phyloP scores from a whole-genome alignment of 345 rosid species.

The Psidium guajava region DNA sequence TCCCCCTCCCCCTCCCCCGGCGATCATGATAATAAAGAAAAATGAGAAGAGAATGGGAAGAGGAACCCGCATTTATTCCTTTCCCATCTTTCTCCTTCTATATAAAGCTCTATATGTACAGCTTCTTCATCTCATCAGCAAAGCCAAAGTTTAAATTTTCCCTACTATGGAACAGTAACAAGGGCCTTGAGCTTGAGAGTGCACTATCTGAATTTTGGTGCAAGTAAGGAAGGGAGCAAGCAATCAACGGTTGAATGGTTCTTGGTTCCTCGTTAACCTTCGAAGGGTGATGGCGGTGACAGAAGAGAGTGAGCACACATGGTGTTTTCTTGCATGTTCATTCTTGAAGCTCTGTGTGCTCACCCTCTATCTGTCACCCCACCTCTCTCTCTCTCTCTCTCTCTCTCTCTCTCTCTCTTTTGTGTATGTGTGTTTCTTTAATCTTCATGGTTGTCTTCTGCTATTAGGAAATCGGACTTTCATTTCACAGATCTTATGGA shows the following conservation, averaged over 20 bases:
- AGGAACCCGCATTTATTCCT: not conserved
- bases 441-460: not conserved
- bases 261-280: not conserved
- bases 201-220: not conserved
- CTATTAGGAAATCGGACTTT: not conserved
- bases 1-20: not conserved
- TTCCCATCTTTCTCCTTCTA: not conserved
- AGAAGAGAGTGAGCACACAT: too few relatives aligned
- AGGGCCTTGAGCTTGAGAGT: not conserved
- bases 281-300: slow-evolving; percentile 12
- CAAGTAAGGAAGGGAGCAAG: not conserved
- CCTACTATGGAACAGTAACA: not conserved
- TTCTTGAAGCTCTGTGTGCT: too few relatives aligned
- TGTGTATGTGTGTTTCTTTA: not conserved
- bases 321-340: too few relatives aligned
- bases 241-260: not conserved
- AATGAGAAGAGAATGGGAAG: not conserved
- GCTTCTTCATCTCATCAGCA: not conserved
- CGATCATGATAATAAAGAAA: not conserved
- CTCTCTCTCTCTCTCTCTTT: too few relatives aligned
- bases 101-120: not conserved
- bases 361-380: too few relatives aligned
- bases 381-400: too few relatives aligned
- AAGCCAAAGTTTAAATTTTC: not conserved
- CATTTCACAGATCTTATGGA: not conserved